Base-by-base conservation (phyloP, 495 filamentous ascomycete genomes). In the Lentithecium fluviatile region DNA sequence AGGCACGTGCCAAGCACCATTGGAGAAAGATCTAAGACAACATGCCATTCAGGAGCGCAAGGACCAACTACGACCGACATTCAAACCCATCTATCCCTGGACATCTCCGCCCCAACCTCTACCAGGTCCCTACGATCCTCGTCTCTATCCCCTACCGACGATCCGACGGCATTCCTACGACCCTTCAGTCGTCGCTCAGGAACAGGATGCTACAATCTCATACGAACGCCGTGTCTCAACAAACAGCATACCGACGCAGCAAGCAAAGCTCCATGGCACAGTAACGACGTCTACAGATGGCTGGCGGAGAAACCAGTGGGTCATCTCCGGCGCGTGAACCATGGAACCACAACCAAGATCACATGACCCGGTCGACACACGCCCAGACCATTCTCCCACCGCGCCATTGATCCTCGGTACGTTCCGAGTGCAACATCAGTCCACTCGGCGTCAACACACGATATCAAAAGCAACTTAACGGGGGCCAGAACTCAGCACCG, bases 291-390 rank as follows among this genome's bases (percentile, higher is more conserved):
- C 58, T 5, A 48, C 23, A 13, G 53, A 54, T 2, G 56, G 57
- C 40, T 66, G 64, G 64, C 46, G 64, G 29, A 52, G 64, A 17
- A 66, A 66, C 20, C 64, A 66, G 54, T 66, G 64, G 64, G 64
- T 62, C 13, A 58, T 66, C 25, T 12, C 20, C 26, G 64, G 58
- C 36, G 58, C 47, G 37, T 61, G 52, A 66, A 49, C 13, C 15
- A 17, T n/a, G 20, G 5, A 25, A 24, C 2, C 24, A 26, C 10
- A 1, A 25, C 21, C 24, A 32, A 3, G 12, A n/a, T 25, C 47
- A 50, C 2, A 13, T 29, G n/a, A 25, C 26, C 29, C 26, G 15
- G 19, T 32, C 50, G 2, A 56, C n/a, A 5, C 19, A 37, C 29
- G 17, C n/a, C n/a, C n/a, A n/a, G n/a, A n/a, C 25, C 10, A 42